Conservation (phyloP, 768 basidiomycete genomes). For the Termitomyces sp. region DNA sequence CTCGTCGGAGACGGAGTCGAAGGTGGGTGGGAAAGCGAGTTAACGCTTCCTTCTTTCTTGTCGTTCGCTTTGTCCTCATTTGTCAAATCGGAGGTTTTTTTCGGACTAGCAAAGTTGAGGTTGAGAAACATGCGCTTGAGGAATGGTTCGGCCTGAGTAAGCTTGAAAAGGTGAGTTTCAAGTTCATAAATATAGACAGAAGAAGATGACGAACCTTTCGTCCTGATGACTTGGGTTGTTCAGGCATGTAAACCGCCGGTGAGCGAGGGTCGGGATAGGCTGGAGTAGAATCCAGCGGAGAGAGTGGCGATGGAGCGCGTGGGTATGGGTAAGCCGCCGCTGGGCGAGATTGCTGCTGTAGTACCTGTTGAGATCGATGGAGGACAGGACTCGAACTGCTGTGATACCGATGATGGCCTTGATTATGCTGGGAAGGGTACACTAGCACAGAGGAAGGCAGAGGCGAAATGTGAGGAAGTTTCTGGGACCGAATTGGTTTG, state of each 20-base stretch:
- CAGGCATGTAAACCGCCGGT: neutral
- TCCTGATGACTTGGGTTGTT: neutral
- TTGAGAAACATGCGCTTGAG: neutral
- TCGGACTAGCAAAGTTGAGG: neutral
- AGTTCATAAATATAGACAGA: too few species aligned
- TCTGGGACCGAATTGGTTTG: slow-evolving; percentile 1
- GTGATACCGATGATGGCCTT: neutral
- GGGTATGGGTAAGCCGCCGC: neutral
- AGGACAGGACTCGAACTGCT: neutral
- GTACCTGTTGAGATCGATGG: neutral
- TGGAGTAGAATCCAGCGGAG: slow-evolving; percentile 6
- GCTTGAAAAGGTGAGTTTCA: too few species aligned
- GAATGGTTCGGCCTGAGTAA: neutral
- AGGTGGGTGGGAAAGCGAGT: neutral
- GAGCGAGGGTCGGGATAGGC: neutral
- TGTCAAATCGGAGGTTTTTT: neutral
- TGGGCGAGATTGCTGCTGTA: neutral
- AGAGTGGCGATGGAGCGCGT: neutral
- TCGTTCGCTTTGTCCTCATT: neutral
- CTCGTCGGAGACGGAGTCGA: neutral
- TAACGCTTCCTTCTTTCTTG: too few species aligned
- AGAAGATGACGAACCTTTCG: neutral
- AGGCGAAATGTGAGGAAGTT: neutral
- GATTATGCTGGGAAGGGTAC: neutral
- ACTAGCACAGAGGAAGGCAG: neutral